Evolutionary conservation across 495 filamentous ascomycete species (phyloP).

Genomic region (Delitschia confertaspora): DNA sequence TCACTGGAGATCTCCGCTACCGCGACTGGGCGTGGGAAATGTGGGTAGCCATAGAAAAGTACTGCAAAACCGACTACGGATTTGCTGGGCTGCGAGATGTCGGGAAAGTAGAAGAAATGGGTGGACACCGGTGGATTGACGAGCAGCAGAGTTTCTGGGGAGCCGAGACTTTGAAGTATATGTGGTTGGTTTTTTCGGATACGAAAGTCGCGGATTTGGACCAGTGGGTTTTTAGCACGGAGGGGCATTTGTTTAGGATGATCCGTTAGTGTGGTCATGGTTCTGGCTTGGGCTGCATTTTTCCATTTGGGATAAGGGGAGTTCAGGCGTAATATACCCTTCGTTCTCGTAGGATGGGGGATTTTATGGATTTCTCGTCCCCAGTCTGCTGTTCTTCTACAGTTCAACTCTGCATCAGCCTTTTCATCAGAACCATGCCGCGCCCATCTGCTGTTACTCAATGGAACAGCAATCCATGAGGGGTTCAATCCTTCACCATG

Average conservation of each 20-base stretch:
- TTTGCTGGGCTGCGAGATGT: conserved; percentile 34
- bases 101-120: too few species aligned
- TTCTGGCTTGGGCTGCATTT: too few species aligned
- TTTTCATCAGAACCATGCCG: too few species aligned
- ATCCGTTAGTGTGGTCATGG: conserved; percentile 17
- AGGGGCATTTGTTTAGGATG: conserved; percentile 29
- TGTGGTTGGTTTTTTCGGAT: conserved; percentile 25
- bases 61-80: conserved; percentile 32
- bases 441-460: too few species aligned
- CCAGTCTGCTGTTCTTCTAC: too few species aligned
- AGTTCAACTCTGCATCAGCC: too few species aligned
- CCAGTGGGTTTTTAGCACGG: conserved; percentile 30
- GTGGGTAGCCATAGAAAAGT: conserved; percentile 27
- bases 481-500: too few species aligned
- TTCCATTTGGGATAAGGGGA: too few species aligned
- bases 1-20: conserved; percentile 28
- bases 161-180: conserved; percentile 31
- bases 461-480: too few species aligned
- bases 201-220: conserved; percentile 26
- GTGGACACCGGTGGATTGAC: conserved; percentile 13
- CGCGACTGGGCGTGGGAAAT: conserved; percentile 32
- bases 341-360: background rate
- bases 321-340: too few species aligned
- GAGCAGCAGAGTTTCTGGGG: conserved; percentile 28
- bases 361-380: too few species aligned